These are phyloP conservation scores for Triticum turgidum DNA, from an alignment of 176 grass and related monocot species.

Conservation along the genomic window DNA sequence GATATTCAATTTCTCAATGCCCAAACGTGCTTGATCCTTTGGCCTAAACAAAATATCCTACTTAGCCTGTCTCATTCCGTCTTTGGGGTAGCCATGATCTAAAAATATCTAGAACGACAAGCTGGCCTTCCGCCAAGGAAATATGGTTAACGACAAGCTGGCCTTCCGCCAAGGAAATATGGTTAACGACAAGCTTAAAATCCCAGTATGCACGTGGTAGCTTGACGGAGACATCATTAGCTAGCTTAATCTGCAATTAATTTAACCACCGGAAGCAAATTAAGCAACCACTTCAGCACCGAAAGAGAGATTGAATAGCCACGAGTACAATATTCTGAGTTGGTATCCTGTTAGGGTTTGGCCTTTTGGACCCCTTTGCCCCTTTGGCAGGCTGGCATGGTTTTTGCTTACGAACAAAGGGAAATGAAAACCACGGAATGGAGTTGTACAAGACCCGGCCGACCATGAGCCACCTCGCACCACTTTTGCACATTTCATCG, in stretches of 20 bases:
- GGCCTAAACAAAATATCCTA: no score
- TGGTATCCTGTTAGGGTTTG: conserved; percentile 34
- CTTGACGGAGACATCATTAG: background rate
- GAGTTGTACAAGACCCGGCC: conserved; percentile 1
- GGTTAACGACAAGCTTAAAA: background rate
- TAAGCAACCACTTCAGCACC: background rate
- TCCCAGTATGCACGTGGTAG: background rate
- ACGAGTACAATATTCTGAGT: background rate
- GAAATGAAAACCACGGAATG: background rate
- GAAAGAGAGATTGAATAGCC: background rate
- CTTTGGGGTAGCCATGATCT: no score
- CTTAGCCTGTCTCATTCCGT: no score
- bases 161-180: no score
- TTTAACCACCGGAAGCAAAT: background rate
- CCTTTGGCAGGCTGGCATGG: background rate
- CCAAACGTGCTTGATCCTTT: no score
- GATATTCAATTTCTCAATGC: no score
- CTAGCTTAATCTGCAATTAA: conserved; percentile 11
- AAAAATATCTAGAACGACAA: no score
- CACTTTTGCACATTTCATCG: conserved; percentile 18
- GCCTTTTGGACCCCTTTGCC: conserved; percentile 17
- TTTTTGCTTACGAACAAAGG: conserved; percentile 35
- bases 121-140: no score
- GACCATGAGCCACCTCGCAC: conserved; percentile 3
- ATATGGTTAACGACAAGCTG: background rate